Conservation (phyloP, 768 basidiomycete species). For the Tylopilus intermedius region DNA sequence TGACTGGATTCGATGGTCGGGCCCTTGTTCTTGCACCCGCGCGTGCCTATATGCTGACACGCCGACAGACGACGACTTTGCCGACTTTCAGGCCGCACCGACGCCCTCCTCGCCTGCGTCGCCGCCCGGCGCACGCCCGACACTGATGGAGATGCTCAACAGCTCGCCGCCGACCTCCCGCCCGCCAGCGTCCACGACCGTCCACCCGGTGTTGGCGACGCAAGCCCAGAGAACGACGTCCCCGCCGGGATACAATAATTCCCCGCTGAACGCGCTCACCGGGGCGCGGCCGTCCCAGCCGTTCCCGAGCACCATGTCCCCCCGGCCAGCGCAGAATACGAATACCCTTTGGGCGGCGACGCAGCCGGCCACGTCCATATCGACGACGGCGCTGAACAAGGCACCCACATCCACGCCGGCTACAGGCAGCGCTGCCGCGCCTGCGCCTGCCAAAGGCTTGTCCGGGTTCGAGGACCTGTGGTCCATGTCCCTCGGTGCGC, state of each 20-base stretch:
- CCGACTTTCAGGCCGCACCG: slow-evolving; percentile 76
- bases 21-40: not conserved
- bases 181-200: slow-evolving; percentile 3
- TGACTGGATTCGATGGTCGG: slow-evolving; percentile 28
- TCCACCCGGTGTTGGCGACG: slow-evolving; percentile 8
- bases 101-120: slow-evolving; percentile 27
- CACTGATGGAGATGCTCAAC: slow-evolving; percentile 49
- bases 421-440: not conserved
- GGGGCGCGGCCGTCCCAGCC: slow-evolving; percentile 24
- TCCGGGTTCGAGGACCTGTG: slow-evolving; percentile 86
- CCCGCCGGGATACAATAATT: slow-evolving; percentile 24
- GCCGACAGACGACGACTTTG: slow-evolving; percentile 73
- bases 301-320: slow-evolving; percentile 16
- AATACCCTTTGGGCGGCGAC: slow-evolving; percentile 22
- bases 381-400: slow-evolving; percentile 14
- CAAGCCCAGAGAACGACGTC: slow-evolving; percentile 13
- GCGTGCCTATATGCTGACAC: slow-evolving; percentile 7
- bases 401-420: not conserved
- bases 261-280: slow-evolving; percentile 20
- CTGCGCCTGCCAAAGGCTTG: slow-evolving; percentile 35
- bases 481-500: slow-evolving; percentile 67
- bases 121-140: slow-evolving; percentile 30
- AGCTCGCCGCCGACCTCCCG: slow-evolving; percentile 26
- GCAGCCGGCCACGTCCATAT: slow-evolving; percentile 11
- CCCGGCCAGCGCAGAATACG: slow-evolving; percentile 16